phyloP scores from a whole-genome alignment of 352 stramenopile species.

The Phytophthora ramorum region DNA sequence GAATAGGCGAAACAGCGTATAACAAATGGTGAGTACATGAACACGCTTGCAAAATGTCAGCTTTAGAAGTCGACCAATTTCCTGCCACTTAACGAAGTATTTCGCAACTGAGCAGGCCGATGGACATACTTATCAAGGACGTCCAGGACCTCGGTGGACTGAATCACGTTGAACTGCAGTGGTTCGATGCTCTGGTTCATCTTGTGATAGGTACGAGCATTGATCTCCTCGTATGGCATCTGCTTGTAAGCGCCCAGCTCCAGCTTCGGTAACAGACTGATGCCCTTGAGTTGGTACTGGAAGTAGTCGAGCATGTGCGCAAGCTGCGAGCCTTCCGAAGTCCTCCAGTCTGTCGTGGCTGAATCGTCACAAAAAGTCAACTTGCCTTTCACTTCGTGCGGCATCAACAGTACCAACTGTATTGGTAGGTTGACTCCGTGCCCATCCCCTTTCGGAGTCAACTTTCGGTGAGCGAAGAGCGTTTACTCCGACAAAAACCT shows the following conservation, averaged over 20 bases:
- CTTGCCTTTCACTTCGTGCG: no score
- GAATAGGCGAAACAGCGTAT: no score
- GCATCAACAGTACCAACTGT: no score
- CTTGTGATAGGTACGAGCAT: conserved; percentile 64
- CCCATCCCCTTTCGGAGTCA: neutral
- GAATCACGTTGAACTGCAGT: conserved; percentile 49
- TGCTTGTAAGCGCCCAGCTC: conserved; percentile 88
- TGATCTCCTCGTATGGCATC: conserved; percentile 93
- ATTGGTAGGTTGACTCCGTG: neutral
- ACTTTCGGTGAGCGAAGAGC: neutral
- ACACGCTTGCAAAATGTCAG: no score
- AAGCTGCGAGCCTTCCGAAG: conserved; percentile 81
- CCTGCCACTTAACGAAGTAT: no score
- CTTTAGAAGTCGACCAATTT: no score
- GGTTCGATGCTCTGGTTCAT: conserved; percentile 52
- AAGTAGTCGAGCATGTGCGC: conserved; percentile 90
- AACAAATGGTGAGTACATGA: no score
- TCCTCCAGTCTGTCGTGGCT: no score
- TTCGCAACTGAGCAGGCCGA: no score
- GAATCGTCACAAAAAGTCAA: no score
- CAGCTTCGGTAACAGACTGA: conserved; percentile 89
- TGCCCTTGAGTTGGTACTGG: conserved; percentile 95
- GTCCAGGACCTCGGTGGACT: conserved; percentile 42
- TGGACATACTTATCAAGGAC: conserved; percentile 70
- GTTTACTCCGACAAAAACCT: neutral